Evolutionary conservation across 768 basidiomycete species (phyloP), one percentile per base, ranked within the genome.

Genomic region (Psilocybe cubensis): DNA sequence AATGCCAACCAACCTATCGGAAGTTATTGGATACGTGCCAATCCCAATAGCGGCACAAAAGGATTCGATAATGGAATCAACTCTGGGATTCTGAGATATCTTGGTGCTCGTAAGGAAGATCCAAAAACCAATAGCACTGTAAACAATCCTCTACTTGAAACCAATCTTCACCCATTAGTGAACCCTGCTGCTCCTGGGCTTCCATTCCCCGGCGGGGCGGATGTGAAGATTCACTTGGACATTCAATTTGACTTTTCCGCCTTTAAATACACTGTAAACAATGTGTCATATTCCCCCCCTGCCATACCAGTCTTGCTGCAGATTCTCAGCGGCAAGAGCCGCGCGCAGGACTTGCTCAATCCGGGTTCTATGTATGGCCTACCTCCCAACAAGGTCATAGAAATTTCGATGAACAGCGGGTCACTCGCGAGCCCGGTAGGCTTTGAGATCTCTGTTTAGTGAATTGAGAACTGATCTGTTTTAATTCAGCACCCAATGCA

Each of bases 21-120:
- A 3, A 87, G 84, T 63, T 87, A 86, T 65, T 87, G 78, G 77
- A 69, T 79, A 44, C 75, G 76, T 43, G 69, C 76, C n/a, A 56
- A 70, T 49, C 70, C 70, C 48, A 63, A 67, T 58, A 55, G 58
- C 29, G 60, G 71, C 1, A 57, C 45, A 3, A 50, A 25, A 12
- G 62, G 56, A 51, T 68, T 66, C 51, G 53, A 41, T 8, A 58
- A 56, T 31, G 63, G 63, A 2, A 70, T 77, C 56, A 83, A 81
- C 65, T 73, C 73, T 44, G 84, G 82, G 3, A 83, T 86, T 53
- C 65, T 86, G 5, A 56, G 81, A 50, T 86, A 86, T 55, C 63
- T 28, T 1, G 79, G 78, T n/a, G 84, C 84, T 9, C 59, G 70
- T 0, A 53, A 48, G n/a, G 57, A 60, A 9, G 83, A 85, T 29